Evolutionary conservation across 345 rosid genomes (phyloP), one percentile per base, ranked within the genome.

Genomic region (Syzygium aromaticum): DNA sequence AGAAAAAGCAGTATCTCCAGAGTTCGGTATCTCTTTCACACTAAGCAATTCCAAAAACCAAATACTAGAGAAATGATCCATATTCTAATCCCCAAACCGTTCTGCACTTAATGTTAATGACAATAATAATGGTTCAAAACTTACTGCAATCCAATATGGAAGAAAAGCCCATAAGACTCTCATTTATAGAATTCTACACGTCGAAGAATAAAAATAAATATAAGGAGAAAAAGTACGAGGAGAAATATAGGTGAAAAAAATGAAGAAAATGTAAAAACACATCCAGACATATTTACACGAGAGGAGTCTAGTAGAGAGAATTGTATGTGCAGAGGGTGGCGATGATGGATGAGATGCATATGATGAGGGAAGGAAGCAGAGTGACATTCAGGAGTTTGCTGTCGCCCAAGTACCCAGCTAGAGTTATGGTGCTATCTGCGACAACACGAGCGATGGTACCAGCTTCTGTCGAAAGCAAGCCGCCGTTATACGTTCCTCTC

Each of bases 401-500:
- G 89, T 92, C 87, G 6, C 99, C 98, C 87, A 98, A 88, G 91
- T 90, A 96, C 19, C 99, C 99, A 25, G 97, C 99, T 88, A 98
- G 61, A 3, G 99, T 98, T 64, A 98, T 98, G 22, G 98, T 98
- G 54, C 57, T 98, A 87, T 98, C 99, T 7, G 99, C 99, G 52
- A 98, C 93, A 12, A 96, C 99, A n/a, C 99, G 92, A 82, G 99
- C 99, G 63, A 96, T 90, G 0, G 99, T 98, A 54, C 99, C 99
- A 3, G 99, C 99, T 92, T 98, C 99, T 8, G 99, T 98, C 2
- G 99, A 98, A 3, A 98, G 94, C 57, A 98, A 89, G 28, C 99
- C 99, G 1, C 99, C 99, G 54, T 98, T 98, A 94, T 94, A 98
- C 30, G 99, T 98, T 90, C 99, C 99, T 4, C 95, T 94, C 1